Evolutionary conservation across 2,329 filamentous ascomycete genomes (phyloP), one percentile per base, ranked within the genome.

Genomic region (Colletotrichum liriopes): DNA sequence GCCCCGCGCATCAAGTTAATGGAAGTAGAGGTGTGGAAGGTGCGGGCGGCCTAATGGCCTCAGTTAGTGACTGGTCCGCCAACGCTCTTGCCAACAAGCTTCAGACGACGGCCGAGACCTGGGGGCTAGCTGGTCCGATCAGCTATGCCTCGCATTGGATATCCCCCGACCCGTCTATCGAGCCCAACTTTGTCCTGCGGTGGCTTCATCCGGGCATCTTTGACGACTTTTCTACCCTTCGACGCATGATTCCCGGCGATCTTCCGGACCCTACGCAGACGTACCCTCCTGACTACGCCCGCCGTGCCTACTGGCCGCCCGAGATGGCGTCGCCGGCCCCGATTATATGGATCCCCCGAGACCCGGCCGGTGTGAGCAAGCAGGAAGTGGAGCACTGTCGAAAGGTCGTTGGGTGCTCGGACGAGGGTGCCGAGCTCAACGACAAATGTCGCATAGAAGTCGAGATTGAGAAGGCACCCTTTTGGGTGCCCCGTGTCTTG

Each of bases 151-250:
- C 77, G 18, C 73, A 79, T 29, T 79, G 79, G 54, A 68, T 78
- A 1, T 74, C 77, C 7, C 77, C 81, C 5, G 72, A 76, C 1
- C 76, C 75, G 32, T 76, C 79, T 47, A 64, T 76, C 1, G 73
- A 77, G 1, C 84, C 84, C 18, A 88, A 88, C 71, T 80, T 93
- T 60, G 75, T 94, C 61, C 81, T 86, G 54, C 90, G 90, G 74
- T 97, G 93, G 85, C 83, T 97, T 67, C 92, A 93, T 75, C 95
- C 95, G 0, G 93, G 95, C 82, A 86, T 90, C 62, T 93, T 95
- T 80, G 86, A 90, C 74, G 90, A 94, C 82, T 97, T 96, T 78
- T 63, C 66, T 80, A 82, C 60, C 77, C 84, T 73, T 83, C 87
- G 1, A 5, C 76, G 64, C 43, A 49, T 56, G 52, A 68, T 77